Evolutionary conservation across 1,139 yeast genomes (phyloP).

Genomic region (Pichia sp.): DNA sequence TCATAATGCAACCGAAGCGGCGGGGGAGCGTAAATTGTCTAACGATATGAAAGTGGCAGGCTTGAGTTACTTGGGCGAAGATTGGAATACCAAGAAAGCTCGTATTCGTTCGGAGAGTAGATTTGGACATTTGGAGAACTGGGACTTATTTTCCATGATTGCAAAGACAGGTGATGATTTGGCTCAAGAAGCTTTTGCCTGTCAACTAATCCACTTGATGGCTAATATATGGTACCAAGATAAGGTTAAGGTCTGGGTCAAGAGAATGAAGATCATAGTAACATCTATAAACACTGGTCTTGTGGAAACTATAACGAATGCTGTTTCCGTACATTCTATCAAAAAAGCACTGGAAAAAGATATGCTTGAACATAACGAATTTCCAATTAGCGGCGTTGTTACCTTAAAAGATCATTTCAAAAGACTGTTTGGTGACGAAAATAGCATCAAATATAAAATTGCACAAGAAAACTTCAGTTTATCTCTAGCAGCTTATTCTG

Average conservation of each 20-base stretch:
- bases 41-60: conserved; percentile 85
- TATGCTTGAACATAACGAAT: conserved; percentile 61
- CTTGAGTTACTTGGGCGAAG: conserved; percentile 74
- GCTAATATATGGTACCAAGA: conserved; percentile 76
- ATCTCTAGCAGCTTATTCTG: conserved; percentile 84
- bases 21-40: conserved; percentile 87
- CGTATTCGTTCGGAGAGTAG: conserved; percentile 73
- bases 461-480: conserved; percentile 83
- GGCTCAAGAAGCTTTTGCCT: conserved; percentile 96
- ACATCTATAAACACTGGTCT: conserved; percentile 89
- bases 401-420: conserved; percentile 73
- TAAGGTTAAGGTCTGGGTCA: conserved; percentile 78
- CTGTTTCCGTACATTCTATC: conserved; percentile 87
- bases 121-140: conserved; percentile 80
- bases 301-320: conserved; percentile 93
- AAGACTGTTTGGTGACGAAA: conserved; percentile 63
- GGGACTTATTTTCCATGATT: conserved; percentile 94
- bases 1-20: conserved; percentile 56
- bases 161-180: conserved; percentile 94
- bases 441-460: conserved; percentile 48
- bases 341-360: conserved; percentile 84
- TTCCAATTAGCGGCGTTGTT: conserved; percentile 63
- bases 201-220: conserved; percentile 84
- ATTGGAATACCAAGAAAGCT: conserved; percentile 78
- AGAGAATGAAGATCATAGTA: conserved; percentile 83